Base-by-base conservation (phyloP, 2,329 filamentous ascomycete species). In the Aotearoamyces nothofagi region DNA sequence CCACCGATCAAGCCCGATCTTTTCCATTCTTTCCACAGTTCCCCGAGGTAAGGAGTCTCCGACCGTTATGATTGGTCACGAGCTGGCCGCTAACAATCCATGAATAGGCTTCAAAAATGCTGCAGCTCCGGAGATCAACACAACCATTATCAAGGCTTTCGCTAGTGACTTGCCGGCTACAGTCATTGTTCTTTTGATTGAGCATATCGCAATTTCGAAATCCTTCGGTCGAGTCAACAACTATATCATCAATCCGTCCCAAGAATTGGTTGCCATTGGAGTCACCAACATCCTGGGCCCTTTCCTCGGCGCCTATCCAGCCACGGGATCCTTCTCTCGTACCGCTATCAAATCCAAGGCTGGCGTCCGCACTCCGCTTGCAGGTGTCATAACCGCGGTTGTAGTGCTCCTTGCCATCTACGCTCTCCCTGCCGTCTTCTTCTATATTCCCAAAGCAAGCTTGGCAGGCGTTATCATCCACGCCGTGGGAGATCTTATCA, bases 311-410 rank as follows among this genome's bases (percentile, higher is more conserved):
- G 90, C 67, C 2, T 98, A 92, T 47, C 82, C 87, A 9, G 80
- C 83, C 0, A 98, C 87, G 3, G 90, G 90, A 2, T 96, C 90
- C 3, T 96, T 96, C 62, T 92, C 82, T 19, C 75, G 90, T 36
- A 96, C 90, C 15, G 87, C 90, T 30, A 94, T 96, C 57, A 92
- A 94, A 54, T 90, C 87, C 4, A 96, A 96, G 55, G 86, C 90
- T 27, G 90, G 90, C 45, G 87, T 94, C 4, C 74, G 83, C 14
- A 94, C 86, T 1, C 87, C 87, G 1, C 73, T 93, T 31, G 84
- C 82, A 10, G 87, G 90, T 55, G 67, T 92, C 23, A 80, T 96
- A 38, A 94, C 86, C 5, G 86, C 80, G 0, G 30, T 79, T 9
- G 67, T 96, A 9, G 87, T 96, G 4, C 65, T 96, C 0, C 60